Percentiles rank a stretch among this genome's conserved stretches.
phyloP scores from a whole-genome alignment of 805 yeast genomes.

The Metschnikowia henanensis region DNA sequence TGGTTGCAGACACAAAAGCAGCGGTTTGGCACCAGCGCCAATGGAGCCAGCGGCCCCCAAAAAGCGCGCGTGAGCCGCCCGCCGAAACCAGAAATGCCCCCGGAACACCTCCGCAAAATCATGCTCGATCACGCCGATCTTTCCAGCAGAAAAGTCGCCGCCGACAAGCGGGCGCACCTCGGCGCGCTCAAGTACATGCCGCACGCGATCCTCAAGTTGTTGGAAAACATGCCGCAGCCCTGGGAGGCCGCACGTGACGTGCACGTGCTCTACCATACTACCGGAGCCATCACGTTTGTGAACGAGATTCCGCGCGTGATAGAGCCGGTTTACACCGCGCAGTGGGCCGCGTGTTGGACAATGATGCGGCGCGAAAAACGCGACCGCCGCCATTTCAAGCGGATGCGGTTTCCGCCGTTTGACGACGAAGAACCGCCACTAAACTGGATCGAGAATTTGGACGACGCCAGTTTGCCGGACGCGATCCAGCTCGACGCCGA shows the following conservation, averaged over 20 bases:
- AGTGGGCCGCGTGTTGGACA: conserved; percentile 94
- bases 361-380: conserved; percentile 94
- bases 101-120: conserved; percentile 86
- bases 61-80: conserved; percentile 53
- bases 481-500: conserved; percentile 62
- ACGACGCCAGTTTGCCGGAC: conserved; percentile 70
- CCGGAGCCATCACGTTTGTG: conserved; percentile 95
- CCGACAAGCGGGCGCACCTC: conserved; percentile 82
- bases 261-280: conserved; percentile 80
- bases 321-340: conserved; percentile 88
- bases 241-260: conserved; percentile 93
- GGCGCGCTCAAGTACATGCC: conserved; percentile 96
- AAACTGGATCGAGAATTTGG: conserved; percentile 76
- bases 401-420: conserved; percentile 93
- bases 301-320: conserved; percentile 90
- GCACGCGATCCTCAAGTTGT: conserved; percentile 83
- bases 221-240: conserved; percentile 98
- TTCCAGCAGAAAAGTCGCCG: conserved; percentile 72
- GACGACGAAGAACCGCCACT: conserved; percentile 97
- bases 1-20: conserved; percentile 68
- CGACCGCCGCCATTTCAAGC: conserved; percentile 83
- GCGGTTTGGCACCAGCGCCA: conserved; percentile 38
- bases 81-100: conserved; percentile 82
- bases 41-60: conserved; percentile 5
- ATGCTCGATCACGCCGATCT: conserved; percentile 83